These are phyloP conservation scores for Backusella westeae DNA, from an alignment of 192 early-diverging fungal genomes.

Conservation along the genomic window DNA sequence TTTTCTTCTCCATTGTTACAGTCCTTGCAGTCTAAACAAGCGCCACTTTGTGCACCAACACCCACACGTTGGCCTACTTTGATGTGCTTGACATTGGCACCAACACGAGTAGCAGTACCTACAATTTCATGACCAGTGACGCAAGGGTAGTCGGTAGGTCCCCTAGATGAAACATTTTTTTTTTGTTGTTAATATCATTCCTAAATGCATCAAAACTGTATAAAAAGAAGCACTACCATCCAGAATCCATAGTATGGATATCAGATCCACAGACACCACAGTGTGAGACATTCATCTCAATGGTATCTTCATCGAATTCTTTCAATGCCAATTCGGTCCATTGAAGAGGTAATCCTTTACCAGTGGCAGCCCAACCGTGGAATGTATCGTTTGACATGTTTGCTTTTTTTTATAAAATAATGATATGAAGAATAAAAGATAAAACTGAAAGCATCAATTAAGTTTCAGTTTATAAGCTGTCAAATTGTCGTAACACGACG, in stretches of 20 bases:
- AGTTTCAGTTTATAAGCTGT: neutral
- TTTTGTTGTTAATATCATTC: too few species aligned
- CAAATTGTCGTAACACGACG: neutral
- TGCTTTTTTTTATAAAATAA: conserved; percentile 2
- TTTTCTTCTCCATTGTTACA: conserved; percentile 41
- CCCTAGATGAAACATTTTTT: too few species aligned
- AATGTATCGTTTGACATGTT: conserved; percentile 24
- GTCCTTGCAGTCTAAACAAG: conserved; percentile 48
- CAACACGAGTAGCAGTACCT: conserved; percentile 40
- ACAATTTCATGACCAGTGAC: conserved; percentile 57
- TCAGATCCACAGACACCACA: conserved; percentile 82
- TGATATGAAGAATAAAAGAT: neutral
- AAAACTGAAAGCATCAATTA: neutral
- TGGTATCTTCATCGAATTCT: conserved; percentile 37
- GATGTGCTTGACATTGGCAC: conserved; percentile 34
- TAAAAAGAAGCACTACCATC: neutral
- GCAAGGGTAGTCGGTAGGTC: conserved; percentile 34
- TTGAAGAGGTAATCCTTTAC: conserved; percentile 26
- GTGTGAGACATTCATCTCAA: conserved; percentile 52
- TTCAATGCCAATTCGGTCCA: conserved; percentile 31
- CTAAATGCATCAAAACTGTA: too few species aligned
- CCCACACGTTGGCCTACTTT: conserved; percentile 52
- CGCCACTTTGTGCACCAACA: conserved; percentile 62
- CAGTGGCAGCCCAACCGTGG: conserved; percentile 21
- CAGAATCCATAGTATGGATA: conserved; percentile 62